phyloP scores from a whole-genome alignment of 768 basidiomycete species.

The Rhodotorula sphaerocarpa region DNA sequence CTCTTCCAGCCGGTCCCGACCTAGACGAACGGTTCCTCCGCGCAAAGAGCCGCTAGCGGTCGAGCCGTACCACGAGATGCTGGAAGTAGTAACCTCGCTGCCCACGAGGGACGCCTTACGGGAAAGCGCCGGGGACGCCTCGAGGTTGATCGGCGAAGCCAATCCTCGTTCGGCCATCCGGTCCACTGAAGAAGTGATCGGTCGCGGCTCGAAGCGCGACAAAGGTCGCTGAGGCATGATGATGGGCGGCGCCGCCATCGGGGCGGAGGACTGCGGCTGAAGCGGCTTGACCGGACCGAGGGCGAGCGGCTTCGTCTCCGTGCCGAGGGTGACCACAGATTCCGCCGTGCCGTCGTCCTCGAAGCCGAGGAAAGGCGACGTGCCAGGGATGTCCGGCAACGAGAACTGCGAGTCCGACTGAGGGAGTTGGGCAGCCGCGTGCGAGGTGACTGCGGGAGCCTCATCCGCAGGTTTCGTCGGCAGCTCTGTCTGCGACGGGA shows the following conservation, averaged over 20 bases:
- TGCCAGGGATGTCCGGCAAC: constrained; percentile 29
- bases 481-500: too few relatives aligned
- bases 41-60: constrained; percentile 14
- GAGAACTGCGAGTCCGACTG: constrained; percentile 27
- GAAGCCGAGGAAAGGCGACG: constrained; percentile 35
- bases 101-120: constrained; percentile 30
- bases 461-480: too few relatives aligned
- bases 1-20: constrained; percentile 20
- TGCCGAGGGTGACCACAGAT: constrained; percentile 20
- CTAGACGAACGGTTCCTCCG: constrained; percentile 11
- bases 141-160: background rate
- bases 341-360: constrained; percentile 17
- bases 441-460: background rate
- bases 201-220: background rate
- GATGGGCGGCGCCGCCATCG: constrained; percentile 17
- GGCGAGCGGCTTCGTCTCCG: background rate
- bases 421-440: background rate
- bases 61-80: constrained; percentile 30
- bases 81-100: constrained; percentile 20
- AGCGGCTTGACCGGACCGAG: background rate
- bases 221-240: background rate
- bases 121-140: constrained; percentile 10
- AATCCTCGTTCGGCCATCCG: background rate
- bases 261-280: constrained; percentile 1
- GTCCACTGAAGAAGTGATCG: too few relatives aligned